Base-by-base conservation (phyloP, 1,284 basidiomycete genomes). In the Ceratobasidium sp. region DNA sequence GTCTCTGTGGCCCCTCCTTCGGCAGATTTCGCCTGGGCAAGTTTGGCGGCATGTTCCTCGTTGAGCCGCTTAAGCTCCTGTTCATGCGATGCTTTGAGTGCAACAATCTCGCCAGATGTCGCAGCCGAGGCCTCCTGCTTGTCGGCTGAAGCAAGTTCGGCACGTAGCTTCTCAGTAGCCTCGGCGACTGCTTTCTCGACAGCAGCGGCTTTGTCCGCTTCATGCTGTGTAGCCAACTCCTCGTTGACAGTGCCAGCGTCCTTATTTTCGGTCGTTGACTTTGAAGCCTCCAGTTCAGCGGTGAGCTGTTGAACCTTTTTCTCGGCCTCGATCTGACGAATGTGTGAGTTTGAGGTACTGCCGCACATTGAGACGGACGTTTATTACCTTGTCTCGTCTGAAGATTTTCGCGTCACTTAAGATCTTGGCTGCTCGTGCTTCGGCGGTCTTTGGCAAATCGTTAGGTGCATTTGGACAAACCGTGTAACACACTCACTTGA, bases 71-170 rank as follows among this genome's bases (percentile, higher is more conserved):
- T 81, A 9, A 86, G 75, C 1, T 80, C 69, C n/a, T 62, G 28
- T 8, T 65, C 61, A 36, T 74, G 70, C 4, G 70, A 30, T 2
- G 79, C 76, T 1, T 80, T 80, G 53, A 86, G 69, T 2, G 78
- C 76, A 34, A 83, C 80, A 18, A 88, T 58, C 62, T 85, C 82
- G 28, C 79, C 74, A 74, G 75, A 18, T 82, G 76, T 26, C 75
- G 75, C 30, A 36, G 75, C 60, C 0, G 72, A 70, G 2, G 76
- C 77, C 6, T 77, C 73, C 21, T 78, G 77, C 1, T 76, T 74
- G 57, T 76, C 57, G 39, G 77, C 76, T 41, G 76, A 72, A 28
- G 50, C 73, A 18, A 75, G 60, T 12, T 74, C 76, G 1, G 74
- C 57, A 8, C 77, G 45, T 26, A 76, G 75, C 16, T 76, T 75